phyloP scores from a whole-genome alignment of 2,329 filamentous ascomycete genomes.

The Diaporthe sp. region DNA sequence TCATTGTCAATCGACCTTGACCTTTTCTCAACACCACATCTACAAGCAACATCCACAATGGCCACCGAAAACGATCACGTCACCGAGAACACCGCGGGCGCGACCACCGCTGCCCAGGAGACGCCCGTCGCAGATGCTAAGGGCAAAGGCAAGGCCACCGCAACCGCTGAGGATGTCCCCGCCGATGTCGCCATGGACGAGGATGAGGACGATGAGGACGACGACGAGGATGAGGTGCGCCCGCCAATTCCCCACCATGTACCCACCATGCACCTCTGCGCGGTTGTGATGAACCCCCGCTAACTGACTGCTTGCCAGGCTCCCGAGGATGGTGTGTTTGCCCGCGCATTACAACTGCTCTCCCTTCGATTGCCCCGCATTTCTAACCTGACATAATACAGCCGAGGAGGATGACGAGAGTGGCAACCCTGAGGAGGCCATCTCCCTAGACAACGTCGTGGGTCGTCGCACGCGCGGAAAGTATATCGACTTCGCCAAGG shows the following conservation, averaged over 20 bases:
- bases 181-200: constrained; percentile 80
- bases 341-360: constrained; percentile 7
- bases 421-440: constrained; percentile 89
- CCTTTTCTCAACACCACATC: constrained; percentile 18
- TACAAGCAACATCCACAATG: constrained; percentile 56
- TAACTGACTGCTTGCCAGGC: constrained; percentile 46
- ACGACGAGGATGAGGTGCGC: constrained; percentile 63
- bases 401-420: constrained; percentile 72
- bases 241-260: not conserved
- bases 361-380: constrained; percentile 33
- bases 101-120: constrained; percentile 46
- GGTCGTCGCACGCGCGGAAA: constrained; percentile 91
- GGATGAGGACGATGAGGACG: constrained; percentile 81
- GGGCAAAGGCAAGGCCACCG: constrained; percentile 88
- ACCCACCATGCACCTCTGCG: constrained; percentile 4
- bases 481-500: constrained; percentile 93
- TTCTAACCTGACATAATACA: constrained; percentile 38
- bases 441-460: constrained; percentile 91
- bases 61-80: constrained; percentile 64
- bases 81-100: constrained; percentile 58
- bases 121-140: constrained; percentile 68
- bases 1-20: constrained; percentile 12
- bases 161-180: constrained; percentile 61
- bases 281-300: constrained; percentile 33
- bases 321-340: constrained; percentile 49